phyloP scores from a whole-genome alignment of 1,284 basidiomycete species.

The Gymnopus androsaceus region DNA sequence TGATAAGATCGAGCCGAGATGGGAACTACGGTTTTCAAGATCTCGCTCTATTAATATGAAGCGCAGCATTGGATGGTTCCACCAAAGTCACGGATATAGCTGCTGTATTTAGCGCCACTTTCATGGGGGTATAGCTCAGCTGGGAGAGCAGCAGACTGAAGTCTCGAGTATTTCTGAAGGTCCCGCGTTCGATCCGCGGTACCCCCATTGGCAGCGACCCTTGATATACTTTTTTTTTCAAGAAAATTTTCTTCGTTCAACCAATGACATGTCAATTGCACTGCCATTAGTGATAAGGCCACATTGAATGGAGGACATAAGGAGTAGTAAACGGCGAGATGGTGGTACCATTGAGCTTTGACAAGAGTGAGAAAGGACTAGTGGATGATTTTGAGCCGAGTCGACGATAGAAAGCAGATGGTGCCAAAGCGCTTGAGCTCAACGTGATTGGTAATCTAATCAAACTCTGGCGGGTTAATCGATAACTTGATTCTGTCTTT shows the following conservation, averaged over 20 bases:
- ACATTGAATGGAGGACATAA: no score
- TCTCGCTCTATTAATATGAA: no score
- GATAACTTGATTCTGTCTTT: neutral
- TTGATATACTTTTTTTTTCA: no score
- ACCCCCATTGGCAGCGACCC: neutral
- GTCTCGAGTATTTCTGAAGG: neutral
- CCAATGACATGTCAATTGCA: no score
- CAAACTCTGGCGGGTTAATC: neutral
- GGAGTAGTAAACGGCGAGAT: no score
- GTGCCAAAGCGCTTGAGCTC: neutral
- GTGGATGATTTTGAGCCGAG: no score
- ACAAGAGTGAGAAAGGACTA: no score
- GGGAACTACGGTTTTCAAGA: neutral
- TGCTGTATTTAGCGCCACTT: neutral
- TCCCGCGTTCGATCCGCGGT: conserved; percentile 15
- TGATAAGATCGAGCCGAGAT: neutral
- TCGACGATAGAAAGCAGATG: neutral
- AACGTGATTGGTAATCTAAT: neutral
- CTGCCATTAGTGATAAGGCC: no score
- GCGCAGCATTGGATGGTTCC: no score
- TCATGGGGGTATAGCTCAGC: conserved; percentile 13
- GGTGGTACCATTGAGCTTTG: no score
- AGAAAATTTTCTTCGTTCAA: no score
- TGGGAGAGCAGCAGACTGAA: conserved; percentile 13
- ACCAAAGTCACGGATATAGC: no score